Base-by-base conservation (phyloP, 306 rosid genomes). In the Quercus alba region DNA sequence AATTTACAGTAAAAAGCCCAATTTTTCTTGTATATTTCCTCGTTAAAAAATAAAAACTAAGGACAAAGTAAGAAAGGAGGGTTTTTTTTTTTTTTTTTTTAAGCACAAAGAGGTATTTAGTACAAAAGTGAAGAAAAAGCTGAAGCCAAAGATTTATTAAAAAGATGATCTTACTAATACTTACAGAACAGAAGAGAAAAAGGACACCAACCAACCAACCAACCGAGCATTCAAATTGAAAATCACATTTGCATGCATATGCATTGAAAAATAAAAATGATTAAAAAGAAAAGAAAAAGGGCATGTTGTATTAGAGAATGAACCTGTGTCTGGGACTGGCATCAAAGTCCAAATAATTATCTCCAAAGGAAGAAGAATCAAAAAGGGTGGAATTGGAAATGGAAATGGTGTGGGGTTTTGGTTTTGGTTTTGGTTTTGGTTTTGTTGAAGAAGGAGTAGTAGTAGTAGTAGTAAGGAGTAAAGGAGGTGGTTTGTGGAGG, bases 401-500 rank as follows among this genome's bases (percentile, higher is more conserved):
- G 46, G 46, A 38, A 38, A 38, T 38, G 17, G 54, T 49, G 54
- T 13, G 74, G 55, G 79, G 41, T 73, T 64, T 72, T 26, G n/a
- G 74, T 8, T 73, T 15, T 73, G 44, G 79, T 19, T 72, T n/a
- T n/a, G n/a, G n/a, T n/a, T n/a, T 73, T 38, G 44, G 81, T 25
- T 59, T 77, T 26, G 44, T 38, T 38, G 10, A 38, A 38, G 46
- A 10, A 41, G 46, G 1, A 38, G 46, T 7, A 38, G 46, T 72
- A 68, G 74, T 72, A 68, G 74, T 75, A 31, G 46, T 72, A 68
- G 74, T 75, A 31, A 63, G 35, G 21, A 78, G 82, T 3, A 84
- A 69, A 1, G 85, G 83, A 1, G 86, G 87, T 68, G 85, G 87
- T 71, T 94, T 94, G 73, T 75, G 88, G 49, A 94, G 97, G 71